phyloP scores from a whole-genome alignment of 495 filamentous ascomycete genomes.

The Bombardia bombarda region DNA sequence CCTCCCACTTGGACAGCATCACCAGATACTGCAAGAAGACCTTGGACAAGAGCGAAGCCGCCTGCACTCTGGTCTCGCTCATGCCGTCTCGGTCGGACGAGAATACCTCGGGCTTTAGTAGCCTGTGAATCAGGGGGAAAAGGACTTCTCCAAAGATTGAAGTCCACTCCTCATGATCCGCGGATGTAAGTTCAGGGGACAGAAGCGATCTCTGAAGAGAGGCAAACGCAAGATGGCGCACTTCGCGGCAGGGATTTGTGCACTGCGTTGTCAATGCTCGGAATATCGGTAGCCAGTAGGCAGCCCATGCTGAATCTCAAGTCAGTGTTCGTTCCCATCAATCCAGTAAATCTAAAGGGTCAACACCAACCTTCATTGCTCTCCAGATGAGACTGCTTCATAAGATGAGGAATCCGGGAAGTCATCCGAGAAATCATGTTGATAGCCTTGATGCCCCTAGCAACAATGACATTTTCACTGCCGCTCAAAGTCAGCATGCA shows the following conservation, averaged over 20 bases:
- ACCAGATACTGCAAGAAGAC: conserved; percentile 93
- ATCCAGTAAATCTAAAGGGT: too few species aligned
- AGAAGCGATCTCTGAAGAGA: conserved; percentile 80
- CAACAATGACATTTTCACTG: conserved; percentile 65
- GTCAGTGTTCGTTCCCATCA: conserved; percentile 15
- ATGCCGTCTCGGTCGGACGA: conserved; percentile 88
- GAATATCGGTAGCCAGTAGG: conserved; percentile 97
- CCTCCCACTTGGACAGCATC: conserved; percentile 72
- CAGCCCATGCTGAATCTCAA: conserved; percentile 69
- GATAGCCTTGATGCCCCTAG: conserved; percentile 72
- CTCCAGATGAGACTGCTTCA: conserved; percentile 89
- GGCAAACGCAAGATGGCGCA: conserved; percentile 81
- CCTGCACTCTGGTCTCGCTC: conserved; percentile 90
- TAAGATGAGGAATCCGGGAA: conserved; percentile 69
- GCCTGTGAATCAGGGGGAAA: conserved; percentile 81
- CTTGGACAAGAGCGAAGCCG: conserved; percentile 84
- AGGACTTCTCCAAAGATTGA: conserved; percentile 91
- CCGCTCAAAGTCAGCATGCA: conserved; percentile 16
- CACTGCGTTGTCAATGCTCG: conserved; percentile 80
- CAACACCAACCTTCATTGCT: conserved; percentile 61
- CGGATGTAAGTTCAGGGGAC: conserved; percentile 65
- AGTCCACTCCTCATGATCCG: conserved; percentile 82
- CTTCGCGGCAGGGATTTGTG: conserved; percentile 90
- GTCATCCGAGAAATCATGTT: conserved; percentile 74
- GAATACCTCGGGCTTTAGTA: conserved; percentile 94